These are phyloP conservation scores for Leucogyrophana mollusca DNA, from an alignment of 768 basidiomycete genomes.

Conservation along the genomic window DNA sequence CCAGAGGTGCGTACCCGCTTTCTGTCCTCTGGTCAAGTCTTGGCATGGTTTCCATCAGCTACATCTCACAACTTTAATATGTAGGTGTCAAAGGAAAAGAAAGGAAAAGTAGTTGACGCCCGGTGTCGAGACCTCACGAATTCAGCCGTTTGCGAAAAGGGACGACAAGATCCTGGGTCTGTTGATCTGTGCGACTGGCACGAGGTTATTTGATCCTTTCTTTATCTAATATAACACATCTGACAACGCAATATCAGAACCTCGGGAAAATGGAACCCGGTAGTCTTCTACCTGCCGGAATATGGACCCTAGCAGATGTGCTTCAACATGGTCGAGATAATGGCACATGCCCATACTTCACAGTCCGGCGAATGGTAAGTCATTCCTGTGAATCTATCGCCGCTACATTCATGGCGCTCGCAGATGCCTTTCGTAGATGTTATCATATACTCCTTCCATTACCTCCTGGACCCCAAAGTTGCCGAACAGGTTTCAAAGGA, in stretches of 20 bases:
- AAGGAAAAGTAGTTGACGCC: slow-evolving; percentile 96
- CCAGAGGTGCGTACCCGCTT: slow-evolving; percentile 65
- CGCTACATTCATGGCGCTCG: slow-evolving; percentile 6
- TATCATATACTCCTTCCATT: slow-evolving; percentile 99
- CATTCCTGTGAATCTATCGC: background rate
- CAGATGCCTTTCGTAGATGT: slow-evolving; percentile 96
- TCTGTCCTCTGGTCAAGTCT: background rate
- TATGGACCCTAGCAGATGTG: slow-evolving; percentile 94
- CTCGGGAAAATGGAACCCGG: slow-evolving; percentile 81
- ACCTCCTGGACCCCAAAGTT: slow-evolving; percentile 97
- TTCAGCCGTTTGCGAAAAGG: slow-evolving; percentile 77
- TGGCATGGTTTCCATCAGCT: slow-evolving; percentile 1
- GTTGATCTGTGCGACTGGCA: slow-evolving; percentile 94
- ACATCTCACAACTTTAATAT: background rate
- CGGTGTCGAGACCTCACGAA: slow-evolving; percentile 95
- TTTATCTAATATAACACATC: slow-evolving; percentile 1
- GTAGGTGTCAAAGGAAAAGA: slow-evolving; percentile 96
- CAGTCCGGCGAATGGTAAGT: slow-evolving; percentile 90
- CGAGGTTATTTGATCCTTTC: slow-evolving; percentile 56
- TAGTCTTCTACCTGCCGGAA: slow-evolving; percentile 76
- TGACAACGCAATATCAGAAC: slow-evolving; percentile 48
- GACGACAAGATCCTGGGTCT: slow-evolving; percentile 82
- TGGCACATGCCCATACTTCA: slow-evolving; percentile 91
- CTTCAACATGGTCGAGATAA: slow-evolving; percentile 85
- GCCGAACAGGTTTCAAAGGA: slow-evolving; percentile 99